Evolutionary conservation across 2,329 filamentous ascomycete species (phyloP).

Genomic region (Hymenoscyphus fructigenus): DNA sequence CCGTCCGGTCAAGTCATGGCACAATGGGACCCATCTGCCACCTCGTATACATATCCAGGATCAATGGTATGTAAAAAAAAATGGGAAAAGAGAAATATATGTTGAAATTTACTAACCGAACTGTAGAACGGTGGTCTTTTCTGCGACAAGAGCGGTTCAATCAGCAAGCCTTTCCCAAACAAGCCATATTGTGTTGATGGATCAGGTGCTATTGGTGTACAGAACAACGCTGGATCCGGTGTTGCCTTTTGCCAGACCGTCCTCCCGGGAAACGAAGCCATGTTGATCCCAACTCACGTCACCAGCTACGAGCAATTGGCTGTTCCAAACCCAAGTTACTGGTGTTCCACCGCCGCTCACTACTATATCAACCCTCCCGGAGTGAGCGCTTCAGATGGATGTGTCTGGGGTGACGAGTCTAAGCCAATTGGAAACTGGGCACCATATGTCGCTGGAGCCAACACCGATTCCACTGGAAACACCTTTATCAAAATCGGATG

Average conservation of each 20-base stretch:
- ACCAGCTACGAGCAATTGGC: slow-evolving; percentile 57
- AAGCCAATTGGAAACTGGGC: slow-evolving; percentile 73
- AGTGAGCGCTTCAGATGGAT: slow-evolving; percentile 56
- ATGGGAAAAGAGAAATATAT: background rate
- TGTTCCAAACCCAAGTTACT: slow-evolving; percentile 69
- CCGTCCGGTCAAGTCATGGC: slow-evolving; percentile 73
- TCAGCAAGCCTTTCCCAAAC: slow-evolving; percentile 67
- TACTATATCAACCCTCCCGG: slow-evolving; percentile 80
- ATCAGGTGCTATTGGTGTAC: slow-evolving; percentile 61
- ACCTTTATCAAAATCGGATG: slow-evolving; percentile 76
- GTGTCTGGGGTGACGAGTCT: slow-evolving; percentile 66
- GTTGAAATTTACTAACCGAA: slow-evolving; percentile 17
- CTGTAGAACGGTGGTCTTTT: slow-evolving; percentile 69
- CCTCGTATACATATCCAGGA: slow-evolving; percentile 62
- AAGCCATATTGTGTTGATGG: slow-evolving; percentile 70
- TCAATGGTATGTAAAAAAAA: slow-evolving; percentile 62
- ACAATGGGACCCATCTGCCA: slow-evolving; percentile 73
- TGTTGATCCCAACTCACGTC: slow-evolving; percentile 78
- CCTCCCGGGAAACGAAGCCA: slow-evolving; percentile 75
- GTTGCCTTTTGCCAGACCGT: slow-evolving; percentile 80
- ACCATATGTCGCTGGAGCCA: slow-evolving; percentile 74
- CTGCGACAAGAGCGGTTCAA: slow-evolving; percentile 64
- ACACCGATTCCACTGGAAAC: slow-evolving; percentile 61
- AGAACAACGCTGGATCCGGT: slow-evolving; percentile 62
- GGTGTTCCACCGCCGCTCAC: slow-evolving; percentile 71